Percentiles rank a stretch among this genome's conserved stretches.
These are phyloP conservation scores for Cucurbita maxima DNA, from an alignment of 306 rosid species.

Conservation along the genomic window DNA sequence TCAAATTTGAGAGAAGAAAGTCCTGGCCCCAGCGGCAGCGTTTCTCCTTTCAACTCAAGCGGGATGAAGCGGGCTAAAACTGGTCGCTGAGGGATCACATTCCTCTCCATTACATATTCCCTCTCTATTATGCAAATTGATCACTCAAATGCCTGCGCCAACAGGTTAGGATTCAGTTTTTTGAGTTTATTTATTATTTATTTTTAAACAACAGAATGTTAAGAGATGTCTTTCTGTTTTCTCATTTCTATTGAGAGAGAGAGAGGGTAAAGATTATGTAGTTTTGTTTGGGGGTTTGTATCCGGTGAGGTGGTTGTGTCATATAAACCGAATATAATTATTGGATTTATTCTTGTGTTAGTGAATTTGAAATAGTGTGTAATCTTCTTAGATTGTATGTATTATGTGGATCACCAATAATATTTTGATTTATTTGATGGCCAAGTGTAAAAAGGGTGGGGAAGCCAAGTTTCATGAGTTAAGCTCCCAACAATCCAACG, in stretches of 20 bases:
- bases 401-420: not conserved
- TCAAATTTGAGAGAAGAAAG: constrained; percentile 85
- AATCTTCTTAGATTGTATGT: not conserved
- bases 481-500: not conserved
- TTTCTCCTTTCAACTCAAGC: constrained; percentile 86
- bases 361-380: constrained; percentile 48
- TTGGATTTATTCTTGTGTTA: constrained; percentile 93
- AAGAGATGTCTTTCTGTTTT: not conserved
- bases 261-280: not conserved
- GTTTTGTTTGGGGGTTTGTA: not conserved
- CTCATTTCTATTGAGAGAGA: not conserved
- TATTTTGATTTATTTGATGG: not conserved
- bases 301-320: constrained; percentile 37
- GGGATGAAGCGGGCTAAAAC: constrained; percentile 95
- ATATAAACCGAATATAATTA: constrained; percentile 47
- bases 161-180: not conserved
- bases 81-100: constrained; percentile 36
- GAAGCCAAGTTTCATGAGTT: not conserved
- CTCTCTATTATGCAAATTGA: not conserved
- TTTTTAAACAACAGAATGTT: constrained; percentile 5
- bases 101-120: not conserved
- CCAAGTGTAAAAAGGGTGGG: not conserved
- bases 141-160: not conserved
- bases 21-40: constrained; percentile 77
- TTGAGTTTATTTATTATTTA: constrained; percentile 7